These are phyloP conservation scores for Vachellia collinsii DNA, from an alignment of 306 rosid species.

Conservation along the genomic window DNA sequence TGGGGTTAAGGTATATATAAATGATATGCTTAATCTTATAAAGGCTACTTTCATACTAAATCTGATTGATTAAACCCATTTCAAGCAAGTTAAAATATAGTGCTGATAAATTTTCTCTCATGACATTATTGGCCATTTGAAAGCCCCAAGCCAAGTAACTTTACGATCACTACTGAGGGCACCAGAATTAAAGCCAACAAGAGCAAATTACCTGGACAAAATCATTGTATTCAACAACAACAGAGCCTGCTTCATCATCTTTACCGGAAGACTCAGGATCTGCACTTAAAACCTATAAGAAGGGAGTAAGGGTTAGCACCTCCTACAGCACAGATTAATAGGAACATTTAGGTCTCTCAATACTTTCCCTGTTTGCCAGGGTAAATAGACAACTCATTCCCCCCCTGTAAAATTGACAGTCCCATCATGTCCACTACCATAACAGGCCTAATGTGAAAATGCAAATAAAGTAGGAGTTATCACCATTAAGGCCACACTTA, in stretches of 20 bases:
- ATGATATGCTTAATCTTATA: neutral
- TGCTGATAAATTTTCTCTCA: neutral
- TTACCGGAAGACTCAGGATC: constrained; percentile 58
- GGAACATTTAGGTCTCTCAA: neutral
- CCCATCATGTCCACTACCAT: neutral
- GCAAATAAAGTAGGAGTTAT: constrained; percentile 12
- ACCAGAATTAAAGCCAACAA: constrained; percentile 10
- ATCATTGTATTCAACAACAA: constrained; percentile 68
- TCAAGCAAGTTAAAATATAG: neutral
- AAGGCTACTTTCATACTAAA: neutral
- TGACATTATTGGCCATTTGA: neutral
- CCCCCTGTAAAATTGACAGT: constrained; percentile 13
- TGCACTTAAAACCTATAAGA: constrained; percentile 63
- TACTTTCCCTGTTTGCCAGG: neutral
- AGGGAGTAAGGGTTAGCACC: constrained; percentile 31
- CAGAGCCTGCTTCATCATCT: constrained; percentile 61
- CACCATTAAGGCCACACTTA: constrained; percentile 36
- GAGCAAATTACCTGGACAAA: constrained; percentile 69
- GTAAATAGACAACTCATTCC: constrained; percentile 7
- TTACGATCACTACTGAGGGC: neutral
- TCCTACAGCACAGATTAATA: neutral
- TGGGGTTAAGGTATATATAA: neutral
- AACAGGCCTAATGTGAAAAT: constrained; percentile 11
- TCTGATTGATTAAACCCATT: neutral
- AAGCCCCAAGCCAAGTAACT: neutral